Conservation (phyloP, 2,329 filamentous ascomycete genomes). For the Aspergillus arachidicola region DNA sequence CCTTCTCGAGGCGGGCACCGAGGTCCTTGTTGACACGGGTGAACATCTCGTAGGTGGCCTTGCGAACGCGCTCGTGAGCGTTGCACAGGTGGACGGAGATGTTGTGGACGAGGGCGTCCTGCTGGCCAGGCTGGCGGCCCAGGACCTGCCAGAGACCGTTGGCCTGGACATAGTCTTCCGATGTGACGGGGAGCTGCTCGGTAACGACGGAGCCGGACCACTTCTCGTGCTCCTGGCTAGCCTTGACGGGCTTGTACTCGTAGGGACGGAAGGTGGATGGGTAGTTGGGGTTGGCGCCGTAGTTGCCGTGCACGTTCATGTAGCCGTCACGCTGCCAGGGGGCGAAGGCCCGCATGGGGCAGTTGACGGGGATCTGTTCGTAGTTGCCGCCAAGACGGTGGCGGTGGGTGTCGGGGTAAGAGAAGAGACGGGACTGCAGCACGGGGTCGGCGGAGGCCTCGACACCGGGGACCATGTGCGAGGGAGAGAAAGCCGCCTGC, state of each 20-base stretch:
- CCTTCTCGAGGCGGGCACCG: constrained; percentile 55
- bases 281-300: constrained; percentile 62
- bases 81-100: constrained; percentile 59
- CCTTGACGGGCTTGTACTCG: constrained; percentile 42
- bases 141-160: constrained; percentile 48
- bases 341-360: constrained; percentile 56
- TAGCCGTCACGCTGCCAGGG: constrained; percentile 72
- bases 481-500: constrained; percentile 69
- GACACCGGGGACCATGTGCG: constrained; percentile 67
- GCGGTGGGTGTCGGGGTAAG: constrained; percentile 68
- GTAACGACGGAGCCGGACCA: constrained; percentile 45
- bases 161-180: constrained; percentile 50
- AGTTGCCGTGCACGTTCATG: constrained; percentile 70
- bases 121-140: constrained; percentile 55
- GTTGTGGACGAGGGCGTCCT: constrained; percentile 64
- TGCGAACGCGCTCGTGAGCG: constrained; percentile 58
- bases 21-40: constrained; percentile 57
- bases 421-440: constrained; percentile 70
- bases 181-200: constrained; percentile 45
- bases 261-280: constrained; percentile 44
- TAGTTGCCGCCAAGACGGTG: constrained; percentile 67
- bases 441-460: constrained; percentile 72
- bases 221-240: constrained; percentile 48
- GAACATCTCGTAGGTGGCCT: constrained; percentile 65
- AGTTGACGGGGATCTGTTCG: constrained; percentile 66